Conservation (phyloP, 2,329 filamentous ascomycete species). For the Penicillium olsonii region DNA sequence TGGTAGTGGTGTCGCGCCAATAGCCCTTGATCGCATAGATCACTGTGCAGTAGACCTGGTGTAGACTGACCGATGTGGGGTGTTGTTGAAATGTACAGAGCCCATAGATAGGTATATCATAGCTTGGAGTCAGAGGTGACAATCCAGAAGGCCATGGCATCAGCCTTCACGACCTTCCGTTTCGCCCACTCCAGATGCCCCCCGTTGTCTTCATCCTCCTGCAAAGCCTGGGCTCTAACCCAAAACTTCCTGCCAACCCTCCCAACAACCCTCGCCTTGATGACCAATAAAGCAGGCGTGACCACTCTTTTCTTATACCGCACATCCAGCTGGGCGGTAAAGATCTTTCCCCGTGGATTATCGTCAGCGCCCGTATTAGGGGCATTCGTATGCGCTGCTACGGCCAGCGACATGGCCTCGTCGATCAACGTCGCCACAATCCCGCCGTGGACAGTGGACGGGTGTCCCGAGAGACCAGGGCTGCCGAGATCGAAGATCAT, state of each 20-base stretch:
- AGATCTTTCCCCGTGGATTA: slow-evolving; percentile 34
- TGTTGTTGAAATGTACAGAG: background rate
- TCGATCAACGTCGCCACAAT: slow-evolving; percentile 45
- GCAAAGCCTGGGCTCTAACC: slow-evolving; percentile 42
- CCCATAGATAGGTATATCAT: slow-evolving; percentile 10
- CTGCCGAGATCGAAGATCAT: slow-evolving; percentile 37
- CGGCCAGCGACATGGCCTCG: slow-evolving; percentile 46
- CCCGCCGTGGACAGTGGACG: slow-evolving; percentile 43
- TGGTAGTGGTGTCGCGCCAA: background rate
- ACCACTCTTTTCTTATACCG: slow-evolving; percentile 41
- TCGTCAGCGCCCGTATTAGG: slow-evolving; percentile 5
- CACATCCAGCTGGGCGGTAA: slow-evolving; percentile 44
- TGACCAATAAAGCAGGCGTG: slow-evolving; percentile 39
- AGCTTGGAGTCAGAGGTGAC: slow-evolving; percentile 32
- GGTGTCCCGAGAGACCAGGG: slow-evolving; percentile 43
- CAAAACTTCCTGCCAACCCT: slow-evolving; percentile 43
- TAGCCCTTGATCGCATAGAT: background rate
- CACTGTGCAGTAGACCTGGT: too few relatives aligned
- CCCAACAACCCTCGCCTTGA: slow-evolving; percentile 39
- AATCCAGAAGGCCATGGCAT: slow-evolving; percentile 47
- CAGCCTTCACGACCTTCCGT: slow-evolving; percentile 37
- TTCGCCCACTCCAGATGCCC: slow-evolving; percentile 35
- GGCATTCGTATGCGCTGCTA: slow-evolving; percentile 33
- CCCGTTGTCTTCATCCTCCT: slow-evolving; percentile 35
- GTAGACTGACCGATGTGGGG: too few relatives aligned